Conservation (phyloP, 75 land plant species). For the Pseudotsuga menziesii region DNA sequence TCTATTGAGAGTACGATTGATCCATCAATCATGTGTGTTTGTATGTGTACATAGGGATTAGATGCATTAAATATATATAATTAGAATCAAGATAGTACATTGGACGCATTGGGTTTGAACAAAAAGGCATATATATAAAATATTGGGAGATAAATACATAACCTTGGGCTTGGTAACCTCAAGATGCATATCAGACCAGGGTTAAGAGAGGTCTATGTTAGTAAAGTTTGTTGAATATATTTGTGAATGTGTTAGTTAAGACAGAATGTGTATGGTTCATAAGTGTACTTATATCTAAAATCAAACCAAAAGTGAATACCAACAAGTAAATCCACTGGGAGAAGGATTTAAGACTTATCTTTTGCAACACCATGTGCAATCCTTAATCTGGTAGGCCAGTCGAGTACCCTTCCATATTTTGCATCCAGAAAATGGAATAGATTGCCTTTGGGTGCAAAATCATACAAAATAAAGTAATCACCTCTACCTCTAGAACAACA, state of each 20-base stretch:
- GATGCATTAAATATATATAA: too few relatives aligned
- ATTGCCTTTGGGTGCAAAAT: conserved; percentile 64
- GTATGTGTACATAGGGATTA: too few relatives aligned
- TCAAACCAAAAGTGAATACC: neutral
- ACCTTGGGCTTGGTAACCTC: too few relatives aligned
- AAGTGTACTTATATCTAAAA: neutral
- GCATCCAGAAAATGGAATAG: conserved; percentile 50
- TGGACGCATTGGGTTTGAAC: too few relatives aligned
- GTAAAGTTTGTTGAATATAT: too few relatives aligned
- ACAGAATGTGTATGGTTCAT: neutral
- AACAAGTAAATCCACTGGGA: neutral
- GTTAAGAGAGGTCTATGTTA: too few relatives aligned
- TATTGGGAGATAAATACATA: too few relatives aligned
- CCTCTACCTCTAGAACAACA: conserved; percentile 76
- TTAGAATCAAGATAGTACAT: too few relatives aligned
- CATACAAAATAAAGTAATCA: conserved; percentile 81
- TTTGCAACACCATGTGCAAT: conserved; percentile 73
- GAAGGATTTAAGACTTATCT: conserved; percentile 30
- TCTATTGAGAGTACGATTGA: too few relatives aligned
- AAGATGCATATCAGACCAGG: too few relatives aligned
- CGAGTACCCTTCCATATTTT: conserved; percentile 47
- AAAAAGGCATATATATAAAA: too few relatives aligned
- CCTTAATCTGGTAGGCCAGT: conserved; percentile 66
- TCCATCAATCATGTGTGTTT: too few relatives aligned
- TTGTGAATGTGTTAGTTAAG: neutral